Base-by-base conservation (phyloP, 768 basidiomycete genomes). In the Hortiboletus campestris region DNA sequence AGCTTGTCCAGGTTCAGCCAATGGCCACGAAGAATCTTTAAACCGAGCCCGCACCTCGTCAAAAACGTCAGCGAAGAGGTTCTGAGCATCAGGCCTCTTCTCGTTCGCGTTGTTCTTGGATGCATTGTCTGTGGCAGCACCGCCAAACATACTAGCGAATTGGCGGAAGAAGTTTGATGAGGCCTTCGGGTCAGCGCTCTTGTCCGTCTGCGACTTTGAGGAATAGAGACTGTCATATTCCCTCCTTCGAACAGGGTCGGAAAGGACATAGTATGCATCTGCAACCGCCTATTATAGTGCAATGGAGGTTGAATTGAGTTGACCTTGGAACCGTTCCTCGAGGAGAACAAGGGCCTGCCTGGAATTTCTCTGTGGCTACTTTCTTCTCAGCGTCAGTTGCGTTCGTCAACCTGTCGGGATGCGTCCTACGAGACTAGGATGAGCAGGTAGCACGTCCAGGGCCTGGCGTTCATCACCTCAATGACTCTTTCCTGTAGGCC, bases 231-330 rank as follows among this genome's bases (percentile, higher is more conserved):
- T 60, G 60, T 92, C 91, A 60, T 92, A 92, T 71, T 92, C 89
- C 64, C 71, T 77, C 55, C 87, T 81, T 54, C 89, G 79, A 41
- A 79, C 77, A 5, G 85, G 72, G 71, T 97, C 92, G 3, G 91
- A 93, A 36, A 98, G 82, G 28, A 95, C 89, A 68, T 91, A 97
- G 74, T 96, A 96, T 17, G 94, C 94, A 71, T 97, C 94, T 50
- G 94, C 93, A 59, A 97, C 86, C 9, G 88, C 84, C 88, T 66
- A 17, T 35, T 16, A 32, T 19, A 35, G 36, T 22, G 13, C 9
- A 29, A 13, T n/a, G 28, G 45, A 46, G 22, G 31, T 31, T 10
- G 34, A 29, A 13, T 40, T 47, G 35, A 46, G 56, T 29, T 2
- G 22, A 38, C 28, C 34, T 49, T 22, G 41, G 20, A 16, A 16